phyloP scores from a whole-genome alignment of 1,284 basidiomycete species.

The Boletus mariae region DNA sequence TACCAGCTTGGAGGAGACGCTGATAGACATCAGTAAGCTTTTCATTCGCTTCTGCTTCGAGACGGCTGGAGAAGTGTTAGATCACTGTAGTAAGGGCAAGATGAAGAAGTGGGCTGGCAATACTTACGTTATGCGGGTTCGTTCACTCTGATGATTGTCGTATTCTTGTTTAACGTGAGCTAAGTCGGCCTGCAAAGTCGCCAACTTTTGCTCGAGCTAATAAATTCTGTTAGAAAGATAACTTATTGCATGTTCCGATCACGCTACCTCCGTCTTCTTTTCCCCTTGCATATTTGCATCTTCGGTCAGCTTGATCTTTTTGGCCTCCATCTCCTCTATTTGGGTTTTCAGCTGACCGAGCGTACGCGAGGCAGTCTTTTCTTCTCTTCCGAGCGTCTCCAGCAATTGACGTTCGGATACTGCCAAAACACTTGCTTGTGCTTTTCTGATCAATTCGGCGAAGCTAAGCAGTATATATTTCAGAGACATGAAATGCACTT shows the following conservation, averaged over 20 bases:
- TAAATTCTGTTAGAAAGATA: slow-evolving; percentile 3
- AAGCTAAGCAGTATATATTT: slow-evolving; percentile 6
- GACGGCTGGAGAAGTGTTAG: slow-evolving; percentile 52
- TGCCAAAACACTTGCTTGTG: slow-evolving; percentile 71
- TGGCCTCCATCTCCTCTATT: slow-evolving; percentile 62
- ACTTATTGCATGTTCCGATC: not conserved
- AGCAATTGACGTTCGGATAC: slow-evolving; percentile 86
- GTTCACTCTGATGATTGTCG: slow-evolving; percentile 72
- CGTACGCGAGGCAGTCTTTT: slow-evolving; percentile 68
- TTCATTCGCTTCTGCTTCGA: slow-evolving; percentile 88
- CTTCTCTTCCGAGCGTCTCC: slow-evolving; percentile 79
- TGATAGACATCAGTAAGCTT: slow-evolving; percentile 81
- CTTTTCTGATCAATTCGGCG: slow-evolving; percentile 53
- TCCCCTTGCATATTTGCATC: slow-evolving; percentile 57
- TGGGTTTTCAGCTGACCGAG: slow-evolving; percentile 68
- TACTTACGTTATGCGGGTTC: slow-evolving; percentile 65
- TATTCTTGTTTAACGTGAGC: slow-evolving; percentile 64
- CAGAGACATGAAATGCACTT: slow-evolving; percentile 27
- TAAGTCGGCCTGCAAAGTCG: slow-evolving; percentile 52
- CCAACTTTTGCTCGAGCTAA: slow-evolving; percentile 64
- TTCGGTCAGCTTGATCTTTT: slow-evolving; percentile 55
- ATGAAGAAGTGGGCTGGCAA: not conserved
- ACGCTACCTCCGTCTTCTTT: slow-evolving; percentile 57
- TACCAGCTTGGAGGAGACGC: slow-evolving; percentile 84
- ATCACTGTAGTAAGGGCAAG: not conserved